phyloP scores from a whole-genome alignment of 2,329 filamentous ascomycete species.

The Ceratocystis harringtonii region DNA sequence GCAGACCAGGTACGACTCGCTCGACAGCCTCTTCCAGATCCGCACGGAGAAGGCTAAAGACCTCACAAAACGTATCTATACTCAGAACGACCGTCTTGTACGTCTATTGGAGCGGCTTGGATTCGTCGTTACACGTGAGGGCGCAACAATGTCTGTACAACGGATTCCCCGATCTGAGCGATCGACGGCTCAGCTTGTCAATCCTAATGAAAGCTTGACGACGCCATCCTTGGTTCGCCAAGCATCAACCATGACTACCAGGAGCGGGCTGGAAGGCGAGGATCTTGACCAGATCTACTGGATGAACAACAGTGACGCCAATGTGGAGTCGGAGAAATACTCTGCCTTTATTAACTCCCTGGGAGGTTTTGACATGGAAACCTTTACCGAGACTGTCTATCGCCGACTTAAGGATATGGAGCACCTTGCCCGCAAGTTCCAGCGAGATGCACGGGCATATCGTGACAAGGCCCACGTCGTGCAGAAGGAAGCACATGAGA shows the following conservation, averaged over 20 bases:
- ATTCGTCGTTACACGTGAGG: slow-evolving; percentile 63
- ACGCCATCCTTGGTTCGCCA: slow-evolving; percentile 34
- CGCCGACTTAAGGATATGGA: slow-evolving; percentile 90
- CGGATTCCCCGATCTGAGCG: slow-evolving; percentile 50
- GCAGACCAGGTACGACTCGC: slow-evolving; percentile 35
- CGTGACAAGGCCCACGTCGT: slow-evolving; percentile 69
- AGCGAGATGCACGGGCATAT: slow-evolving; percentile 73
- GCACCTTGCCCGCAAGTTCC: slow-evolving; percentile 81
- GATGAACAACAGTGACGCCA: slow-evolving; percentile 54
- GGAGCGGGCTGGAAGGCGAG: slow-evolving; percentile 41
- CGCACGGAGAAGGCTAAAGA: slow-evolving; percentile 65
- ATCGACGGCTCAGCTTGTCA: slow-evolving; percentile 32
- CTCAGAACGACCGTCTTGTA: slow-evolving; percentile 70
- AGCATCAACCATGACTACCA: slow-evolving; percentile 39
- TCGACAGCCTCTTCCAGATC: slow-evolving; percentile 47
- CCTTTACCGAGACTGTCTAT: slow-evolving; percentile 69
- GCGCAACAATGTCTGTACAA: slow-evolving; percentile 58
- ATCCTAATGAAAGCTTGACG: slow-evolving; percentile 36
- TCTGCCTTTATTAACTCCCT: slow-evolving; percentile 57
- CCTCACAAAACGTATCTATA: slow-evolving; percentile 66
- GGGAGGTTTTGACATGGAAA: slow-evolving; percentile 66
- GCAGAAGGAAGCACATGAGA: slow-evolving; percentile 79
- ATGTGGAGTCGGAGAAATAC: slow-evolving; percentile 56
- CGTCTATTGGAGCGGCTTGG: slow-evolving; percentile 76
- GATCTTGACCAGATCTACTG: slow-evolving; percentile 68